Base-by-base conservation (phyloP, 176 grass and related monocot genomes). In the Oryza punctata region DNA sequence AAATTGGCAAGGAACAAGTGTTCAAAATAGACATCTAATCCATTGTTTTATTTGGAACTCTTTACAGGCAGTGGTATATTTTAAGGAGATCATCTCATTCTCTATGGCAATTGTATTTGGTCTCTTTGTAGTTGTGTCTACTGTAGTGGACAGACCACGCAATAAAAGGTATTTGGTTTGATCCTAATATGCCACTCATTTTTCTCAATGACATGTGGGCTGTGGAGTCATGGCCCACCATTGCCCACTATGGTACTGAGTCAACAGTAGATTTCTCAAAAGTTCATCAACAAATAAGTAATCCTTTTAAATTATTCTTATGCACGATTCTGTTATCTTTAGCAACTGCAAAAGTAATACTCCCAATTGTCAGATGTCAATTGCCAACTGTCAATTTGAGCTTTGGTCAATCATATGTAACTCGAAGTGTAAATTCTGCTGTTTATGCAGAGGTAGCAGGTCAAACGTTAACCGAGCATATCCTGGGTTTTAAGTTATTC, bases 71-170 rank as follows among this genome's bases (percentile, higher is more conserved):
- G 60, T 86, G 38, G 2, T 68, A 82, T 90, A 85, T 79, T n/a
- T 89, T 76, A 66, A 60, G 28, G 95, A 95, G 40, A 78, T 86
- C 13, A 80, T 86, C 50, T 95, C 76, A 73, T 50, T 98, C 38
- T 85, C 61, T 76, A 78, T 59, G 77, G 87, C 92, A 86, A 44
- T 86, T 65, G 84, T 78, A 46, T 94, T 95, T 47, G 92, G 68
- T 26, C 30, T 93, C 47, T 87, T 93, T 80, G n/a, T 93, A 69
- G 73, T 68, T 84, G 79, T 87, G 64, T 37, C 80, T 44, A 79
- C 71, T 84, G 68, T 78, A 75, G 44, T 78, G 47, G 12, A 47
- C 27, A 49, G 14, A 81, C 59, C 83, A 74, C 40, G 38, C 63
- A 63, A 61, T 4, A 77, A 64, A 83, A 86, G 92, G 95, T 98